Conservation (phyloP, 345 rosid species). For the Tarenaya hassleriana region DNA sequence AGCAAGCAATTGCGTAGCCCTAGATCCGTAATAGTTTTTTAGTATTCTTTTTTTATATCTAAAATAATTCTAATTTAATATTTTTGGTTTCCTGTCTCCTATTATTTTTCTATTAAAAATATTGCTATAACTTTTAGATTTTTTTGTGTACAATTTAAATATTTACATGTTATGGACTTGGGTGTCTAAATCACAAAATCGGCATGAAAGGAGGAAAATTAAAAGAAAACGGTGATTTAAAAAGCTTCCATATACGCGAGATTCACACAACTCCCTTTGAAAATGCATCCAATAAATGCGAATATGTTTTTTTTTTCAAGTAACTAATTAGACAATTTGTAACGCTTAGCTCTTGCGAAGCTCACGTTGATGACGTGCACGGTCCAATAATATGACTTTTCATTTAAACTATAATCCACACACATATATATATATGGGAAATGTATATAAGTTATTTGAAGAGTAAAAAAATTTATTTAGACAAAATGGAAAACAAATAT, state of each 20-base stretch:
- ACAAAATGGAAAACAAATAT: conserved; percentile 21
- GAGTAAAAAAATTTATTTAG: conserved; percentile 16
- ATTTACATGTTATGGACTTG: no score
- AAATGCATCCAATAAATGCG: conserved; percentile 3
- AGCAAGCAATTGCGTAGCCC: no score
- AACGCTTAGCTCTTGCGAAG: conserved; percentile 15
- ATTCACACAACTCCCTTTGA: conserved; percentile 13
- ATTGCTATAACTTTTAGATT: no score
- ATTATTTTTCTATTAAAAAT: no score
- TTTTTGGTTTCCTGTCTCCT: no score
- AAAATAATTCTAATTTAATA: no score
- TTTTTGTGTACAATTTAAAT: no score
- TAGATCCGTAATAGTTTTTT: no score
- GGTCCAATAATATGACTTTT: conserved; percentile 22
- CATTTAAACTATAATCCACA: conserved; percentile 13
- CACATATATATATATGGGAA: conserved; percentile 16
- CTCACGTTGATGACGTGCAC: conserved; percentile 27
- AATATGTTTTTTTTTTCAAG: no score
- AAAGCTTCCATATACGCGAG: conserved; percentile 20
- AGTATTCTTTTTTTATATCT: no score
- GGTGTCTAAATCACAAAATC: no score
- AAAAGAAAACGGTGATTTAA: background rate
- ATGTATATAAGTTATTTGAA: background rate
- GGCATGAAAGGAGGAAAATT: no score
- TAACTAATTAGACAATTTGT: conserved; percentile 10